phyloP scores from a whole-genome alignment of 2,329 filamentous ascomycete genomes.

The Paraconiothyrium sp. region DNA sequence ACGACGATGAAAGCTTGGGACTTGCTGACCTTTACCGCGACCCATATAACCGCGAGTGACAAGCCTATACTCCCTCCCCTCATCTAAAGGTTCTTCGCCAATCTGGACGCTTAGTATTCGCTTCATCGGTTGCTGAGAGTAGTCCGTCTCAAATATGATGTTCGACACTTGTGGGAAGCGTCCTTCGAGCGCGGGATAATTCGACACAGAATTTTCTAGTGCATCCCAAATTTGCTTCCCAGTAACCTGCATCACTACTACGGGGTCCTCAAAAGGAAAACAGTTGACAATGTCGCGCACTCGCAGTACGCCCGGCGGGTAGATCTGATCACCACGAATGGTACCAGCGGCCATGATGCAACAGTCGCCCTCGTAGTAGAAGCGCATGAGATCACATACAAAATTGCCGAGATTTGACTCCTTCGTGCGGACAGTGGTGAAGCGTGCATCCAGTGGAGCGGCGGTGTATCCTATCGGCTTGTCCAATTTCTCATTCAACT shows the following conservation, averaged over 20 bases:
- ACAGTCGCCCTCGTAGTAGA: slow-evolving; percentile 82
- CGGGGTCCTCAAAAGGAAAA: slow-evolving; percentile 92
- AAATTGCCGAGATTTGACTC: slow-evolving; percentile 93
- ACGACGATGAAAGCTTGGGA: background rate
- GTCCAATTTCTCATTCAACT: slow-evolving; percentile 78
- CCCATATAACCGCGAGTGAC: slow-evolving; percentile 90
- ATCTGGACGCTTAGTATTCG: slow-evolving; percentile 72
- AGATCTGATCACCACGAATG: slow-evolving; percentile 87
- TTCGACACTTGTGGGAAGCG: slow-evolving; percentile 89
- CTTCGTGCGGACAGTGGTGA: slow-evolving; percentile 77
- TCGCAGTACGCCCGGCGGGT: slow-evolving; percentile 79
- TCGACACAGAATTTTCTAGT: slow-evolving; percentile 82
- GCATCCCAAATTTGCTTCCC: slow-evolving; percentile 81
- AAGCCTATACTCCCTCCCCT: slow-evolving; percentile 72
- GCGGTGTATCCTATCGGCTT: slow-evolving; percentile 84
- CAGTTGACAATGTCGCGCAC: slow-evolving; percentile 87
- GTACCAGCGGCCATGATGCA: slow-evolving; percentile 86
- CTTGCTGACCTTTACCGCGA: slow-evolving; percentile 68
- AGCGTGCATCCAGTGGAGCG: slow-evolving; percentile 83
- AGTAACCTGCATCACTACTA: slow-evolving; percentile 76
- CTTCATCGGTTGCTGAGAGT: slow-evolving; percentile 65
- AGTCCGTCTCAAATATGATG: slow-evolving; percentile 78
- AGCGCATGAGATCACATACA: slow-evolving; percentile 89
- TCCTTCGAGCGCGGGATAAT: slow-evolving; percentile 83
- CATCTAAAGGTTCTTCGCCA: slow-evolving; percentile 68